Conservation (phyloP, 192 early-diverging fungal genomes). For the Rhizophlyctis rosea region DNA sequence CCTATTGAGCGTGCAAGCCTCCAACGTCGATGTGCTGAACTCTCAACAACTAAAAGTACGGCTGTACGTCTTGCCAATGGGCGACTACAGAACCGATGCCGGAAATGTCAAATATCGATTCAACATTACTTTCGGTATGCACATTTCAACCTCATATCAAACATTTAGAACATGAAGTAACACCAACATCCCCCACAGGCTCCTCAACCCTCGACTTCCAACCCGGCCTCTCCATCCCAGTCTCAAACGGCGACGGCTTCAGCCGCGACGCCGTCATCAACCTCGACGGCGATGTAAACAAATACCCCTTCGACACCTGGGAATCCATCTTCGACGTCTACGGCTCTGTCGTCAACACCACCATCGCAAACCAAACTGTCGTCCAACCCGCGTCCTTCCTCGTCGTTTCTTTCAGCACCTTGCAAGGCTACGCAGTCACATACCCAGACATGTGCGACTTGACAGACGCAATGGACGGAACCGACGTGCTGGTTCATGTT, state of each 20-base stretch:
- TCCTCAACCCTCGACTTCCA: neutral
- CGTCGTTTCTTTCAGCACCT: neutral
- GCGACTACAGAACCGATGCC: no score
- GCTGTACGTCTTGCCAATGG: no score
- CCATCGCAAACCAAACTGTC: neutral
- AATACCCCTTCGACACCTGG: constrained; percentile 11
- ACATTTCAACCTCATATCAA: neutral
- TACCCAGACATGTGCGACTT: constrained; percentile 3
- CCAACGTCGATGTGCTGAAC: no score
- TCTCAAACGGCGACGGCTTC: no score
- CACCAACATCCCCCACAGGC: neutral
- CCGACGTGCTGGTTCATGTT: neutral
- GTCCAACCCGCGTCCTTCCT: neutral
- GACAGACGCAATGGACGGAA: neutral
- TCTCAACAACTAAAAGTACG: no score
- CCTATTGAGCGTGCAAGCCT: no score
- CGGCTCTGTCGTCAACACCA: no score
- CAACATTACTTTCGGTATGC: constrained; percentile 7
- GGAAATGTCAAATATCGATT: no score
- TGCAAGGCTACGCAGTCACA: neutral
- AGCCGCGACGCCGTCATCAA: neutral
- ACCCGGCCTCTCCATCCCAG: no score
- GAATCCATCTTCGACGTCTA: neutral
- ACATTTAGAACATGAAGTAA: neutral
- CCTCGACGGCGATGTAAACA: constrained; percentile 13